phyloP scores from a whole-genome alignment of 1,139 yeast genomes.

The Yamadazyma friedrichii region DNA sequence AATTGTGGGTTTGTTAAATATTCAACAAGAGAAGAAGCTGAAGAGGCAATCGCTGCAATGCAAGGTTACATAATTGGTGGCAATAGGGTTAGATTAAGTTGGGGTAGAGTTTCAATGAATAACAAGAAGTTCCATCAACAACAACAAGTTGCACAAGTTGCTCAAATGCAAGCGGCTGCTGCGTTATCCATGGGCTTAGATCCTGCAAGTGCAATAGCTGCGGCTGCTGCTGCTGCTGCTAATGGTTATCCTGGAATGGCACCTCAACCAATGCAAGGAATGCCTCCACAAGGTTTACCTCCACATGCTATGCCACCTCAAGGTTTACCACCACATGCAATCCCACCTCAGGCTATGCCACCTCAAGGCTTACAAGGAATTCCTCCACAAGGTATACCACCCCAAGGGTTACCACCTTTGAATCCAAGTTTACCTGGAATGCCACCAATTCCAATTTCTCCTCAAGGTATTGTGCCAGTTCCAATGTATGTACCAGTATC shows the following conservation, averaged over 20 bases:
- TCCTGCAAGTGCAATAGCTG: constrained; percentile 18
- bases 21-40: constrained; percentile 77
- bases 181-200: constrained; percentile 38
- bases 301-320: constrained; percentile 11
- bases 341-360: constrained; percentile 12
- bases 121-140: constrained; percentile 35
- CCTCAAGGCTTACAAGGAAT: constrained; percentile 4
- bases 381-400: constrained; percentile 4
- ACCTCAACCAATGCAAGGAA: constrained; percentile 9
- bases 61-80: constrained; percentile 91
- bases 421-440: not conserved
- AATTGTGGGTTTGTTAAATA: constrained; percentile 94
- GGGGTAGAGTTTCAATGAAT: constrained; percentile 67
- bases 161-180: constrained; percentile 35
- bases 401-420: not conserved
- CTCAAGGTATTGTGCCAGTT: constrained; percentile 1
- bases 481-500: constrained; percentile 5
- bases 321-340: constrained; percentile 10
- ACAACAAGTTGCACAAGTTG: constrained; percentile 34
- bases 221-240: constrained; percentile 25
- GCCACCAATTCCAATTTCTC: constrained; percentile 3
- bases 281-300: constrained; percentile 11
- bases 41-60: constrained; percentile 86
- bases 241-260: constrained; percentile 17
- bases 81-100: constrained; percentile 77